phyloP scores from a whole-genome alignment of 2,329 filamentous ascomycete species.

The Reticulascus tulasneorum region DNA sequence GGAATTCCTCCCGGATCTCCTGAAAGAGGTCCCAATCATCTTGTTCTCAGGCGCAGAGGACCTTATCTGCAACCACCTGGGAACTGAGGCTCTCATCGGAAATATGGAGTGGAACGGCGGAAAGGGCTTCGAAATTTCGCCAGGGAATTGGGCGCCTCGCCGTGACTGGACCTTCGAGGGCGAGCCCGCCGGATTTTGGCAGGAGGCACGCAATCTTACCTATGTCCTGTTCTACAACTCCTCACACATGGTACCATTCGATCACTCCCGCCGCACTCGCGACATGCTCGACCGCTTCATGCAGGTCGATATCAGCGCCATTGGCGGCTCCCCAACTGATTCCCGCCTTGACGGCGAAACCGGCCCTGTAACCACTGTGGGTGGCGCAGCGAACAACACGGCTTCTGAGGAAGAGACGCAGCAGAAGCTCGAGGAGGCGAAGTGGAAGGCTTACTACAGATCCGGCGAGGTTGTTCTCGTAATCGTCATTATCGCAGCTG shows the following conservation, averaged over 20 bases:
- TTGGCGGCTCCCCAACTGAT: slow-evolving; percentile 76
- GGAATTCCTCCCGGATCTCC: slow-evolving; percentile 69
- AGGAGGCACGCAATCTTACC: slow-evolving; percentile 89
- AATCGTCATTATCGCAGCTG: slow-evolving; percentile 71
- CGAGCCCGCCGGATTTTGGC: slow-evolving; percentile 84
- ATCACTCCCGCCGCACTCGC: slow-evolving; percentile 77
- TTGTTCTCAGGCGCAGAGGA: slow-evolving; percentile 94
- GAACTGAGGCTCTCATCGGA: slow-evolving; percentile 85
- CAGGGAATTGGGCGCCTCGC: slow-evolving; percentile 87
- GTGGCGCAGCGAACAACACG: slow-evolving; percentile 60
- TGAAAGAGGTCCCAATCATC: slow-evolving; percentile 73
- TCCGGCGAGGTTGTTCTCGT: slow-evolving; percentile 83
- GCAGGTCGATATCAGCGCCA: slow-evolving; percentile 82
- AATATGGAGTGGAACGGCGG: slow-evolving; percentile 90
- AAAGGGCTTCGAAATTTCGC: slow-evolving; percentile 83
- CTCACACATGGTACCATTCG: slow-evolving; percentile 97
- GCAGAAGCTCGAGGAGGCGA: slow-evolving; percentile 72
- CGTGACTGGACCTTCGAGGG: slow-evolving; percentile 93
- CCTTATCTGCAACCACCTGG: slow-evolving; percentile 94
- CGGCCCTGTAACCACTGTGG: slow-evolving; percentile 71
- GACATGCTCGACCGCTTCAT: slow-evolving; percentile 99
- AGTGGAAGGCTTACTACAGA: slow-evolving; percentile 84
- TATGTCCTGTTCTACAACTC: slow-evolving; percentile 95
- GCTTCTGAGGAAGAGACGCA: slow-evolving; percentile 63
- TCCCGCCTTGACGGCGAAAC: slow-evolving; percentile 83